Conservation (phyloP, 352 stramenopile genomes). For the Elongisporangium anandrum region DNA sequence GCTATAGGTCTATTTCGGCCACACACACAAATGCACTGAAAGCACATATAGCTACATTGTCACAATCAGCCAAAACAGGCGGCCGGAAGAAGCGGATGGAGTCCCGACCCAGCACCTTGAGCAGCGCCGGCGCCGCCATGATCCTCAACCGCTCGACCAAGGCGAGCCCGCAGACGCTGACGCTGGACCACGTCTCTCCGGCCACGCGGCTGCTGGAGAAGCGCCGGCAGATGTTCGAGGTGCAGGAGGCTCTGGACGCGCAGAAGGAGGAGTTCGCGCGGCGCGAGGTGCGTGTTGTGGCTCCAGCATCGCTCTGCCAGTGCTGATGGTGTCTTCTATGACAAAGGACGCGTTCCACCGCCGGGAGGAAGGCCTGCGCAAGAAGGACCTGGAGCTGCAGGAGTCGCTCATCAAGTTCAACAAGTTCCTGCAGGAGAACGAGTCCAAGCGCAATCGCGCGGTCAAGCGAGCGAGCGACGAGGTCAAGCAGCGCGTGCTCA, state of each 20-base stretch:
- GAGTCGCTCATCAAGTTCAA: constrained; percentile 97
- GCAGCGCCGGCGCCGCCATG: constrained; percentile 58
- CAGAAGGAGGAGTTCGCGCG: constrained; percentile 93
- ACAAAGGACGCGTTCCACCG: constrained; percentile 87
- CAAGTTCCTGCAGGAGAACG: constrained; percentile 94
- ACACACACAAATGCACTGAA: neutral
- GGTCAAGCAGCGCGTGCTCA: constrained; percentile 86
- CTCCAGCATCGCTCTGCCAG: neutral
- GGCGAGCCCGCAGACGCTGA: constrained; percentile 80
- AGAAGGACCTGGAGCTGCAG: constrained; percentile 94
- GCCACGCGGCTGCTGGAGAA: constrained; percentile 93
- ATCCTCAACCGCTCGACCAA: constrained; percentile 54
- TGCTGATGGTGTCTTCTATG: neutral
- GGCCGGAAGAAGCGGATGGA: constrained; percentile 28
- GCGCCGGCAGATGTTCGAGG: constrained; percentile 94
- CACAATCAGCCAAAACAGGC: neutral
- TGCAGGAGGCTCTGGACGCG: constrained; percentile 90
- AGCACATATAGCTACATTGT: neutral
- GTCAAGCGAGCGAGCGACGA: constrained; percentile 91
- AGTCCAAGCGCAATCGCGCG: constrained; percentile 91
- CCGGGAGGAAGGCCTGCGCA: constrained; percentile 90
- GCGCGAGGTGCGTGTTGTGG: constrained; percentile 32
- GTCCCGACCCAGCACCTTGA: constrained; percentile 43
- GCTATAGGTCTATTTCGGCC: neutral
- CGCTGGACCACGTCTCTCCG: constrained; percentile 91